phyloP scores from a whole-genome alignment of 305 asterid species.

The Vinca major region DNA sequence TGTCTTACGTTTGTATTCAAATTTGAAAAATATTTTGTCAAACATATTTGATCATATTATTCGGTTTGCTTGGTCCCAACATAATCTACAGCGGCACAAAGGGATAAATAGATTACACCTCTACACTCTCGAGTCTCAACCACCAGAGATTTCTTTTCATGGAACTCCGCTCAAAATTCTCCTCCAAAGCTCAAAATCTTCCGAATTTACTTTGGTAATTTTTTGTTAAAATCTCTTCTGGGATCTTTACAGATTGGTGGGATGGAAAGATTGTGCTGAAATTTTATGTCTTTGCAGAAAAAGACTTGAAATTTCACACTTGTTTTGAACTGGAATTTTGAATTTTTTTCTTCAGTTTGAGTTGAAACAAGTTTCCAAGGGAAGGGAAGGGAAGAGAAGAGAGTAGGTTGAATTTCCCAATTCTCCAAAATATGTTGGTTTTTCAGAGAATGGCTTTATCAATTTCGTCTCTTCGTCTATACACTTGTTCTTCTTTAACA shows the following conservation, averaged over 20 bases:
- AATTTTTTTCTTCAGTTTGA: neutral
- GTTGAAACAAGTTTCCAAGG: neutral
- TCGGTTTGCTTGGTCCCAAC: no score
- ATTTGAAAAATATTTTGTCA: no score
- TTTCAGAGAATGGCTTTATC: slow-evolving; percentile 6
- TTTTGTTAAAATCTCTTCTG: neutral
- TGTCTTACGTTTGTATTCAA: no score
- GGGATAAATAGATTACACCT: neutral
- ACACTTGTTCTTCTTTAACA: neutral
- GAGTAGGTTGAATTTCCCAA: neutral
- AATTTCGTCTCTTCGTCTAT: neutral
- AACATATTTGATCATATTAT: no score
- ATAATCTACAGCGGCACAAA: neutral
- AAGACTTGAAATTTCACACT: neutral
- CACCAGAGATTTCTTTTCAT: neutral
- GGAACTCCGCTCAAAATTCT: neutral
- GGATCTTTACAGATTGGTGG: neutral
- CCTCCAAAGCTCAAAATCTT: neutral
- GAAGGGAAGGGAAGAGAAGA: neutral
- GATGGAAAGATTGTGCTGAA: neutral
- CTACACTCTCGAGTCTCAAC: neutral
- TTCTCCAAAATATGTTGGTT: neutral
- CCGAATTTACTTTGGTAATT: neutral
- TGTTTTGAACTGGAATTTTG: neutral
- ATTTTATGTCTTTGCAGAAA: neutral